A percentile compares a stretch with the other conserved stretches of the same genome.
Evolutionary conservation across 257 asterid species (phyloP).

Genomic region (Przewalskia tangutica): DNA sequence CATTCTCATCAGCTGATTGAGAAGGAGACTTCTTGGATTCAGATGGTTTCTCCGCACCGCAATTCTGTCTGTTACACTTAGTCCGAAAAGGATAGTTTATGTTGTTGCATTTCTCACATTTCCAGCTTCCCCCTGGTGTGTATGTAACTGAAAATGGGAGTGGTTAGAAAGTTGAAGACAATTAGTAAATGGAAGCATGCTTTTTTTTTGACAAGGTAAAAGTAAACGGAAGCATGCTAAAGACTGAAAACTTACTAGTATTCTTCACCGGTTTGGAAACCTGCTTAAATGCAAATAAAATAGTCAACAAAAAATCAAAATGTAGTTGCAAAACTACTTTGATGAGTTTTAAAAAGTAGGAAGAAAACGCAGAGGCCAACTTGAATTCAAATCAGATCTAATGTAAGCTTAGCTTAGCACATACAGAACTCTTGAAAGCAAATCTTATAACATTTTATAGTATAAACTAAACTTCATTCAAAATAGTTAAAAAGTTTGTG

Average conservation of each 20-base stretch:
- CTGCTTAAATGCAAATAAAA: constrained; percentile 26
- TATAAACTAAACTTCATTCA: neutral
- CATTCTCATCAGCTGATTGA: constrained; percentile 48
- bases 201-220: too few species aligned
- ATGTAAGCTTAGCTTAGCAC: neutral
- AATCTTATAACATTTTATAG: neutral
- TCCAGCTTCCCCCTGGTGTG: constrained; percentile 97
- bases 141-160: constrained; percentile 34
- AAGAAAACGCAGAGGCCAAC: neutral
- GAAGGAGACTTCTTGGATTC: constrained; percentile 43
- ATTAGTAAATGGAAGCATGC: constrained; percentile 6
- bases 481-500: neutral
- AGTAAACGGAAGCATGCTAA: neutral
- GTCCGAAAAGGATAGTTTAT: constrained; percentile 85
- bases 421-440: neutral
- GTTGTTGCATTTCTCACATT: constrained; percentile 86
- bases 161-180: constrained; percentile 2
- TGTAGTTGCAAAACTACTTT: neutral
- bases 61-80: constrained; percentile 86
- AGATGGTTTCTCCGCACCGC: constrained; percentile 87
- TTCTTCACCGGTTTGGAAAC: constrained; percentile 48
- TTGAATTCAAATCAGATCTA: neutral
- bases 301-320: neutral
- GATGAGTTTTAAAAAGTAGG: neutral
- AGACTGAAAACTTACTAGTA: constrained; percentile 45